phyloP scores from a whole-genome alignment of 495 filamentous ascomycete species.

The Penicillium silybi region DNA sequence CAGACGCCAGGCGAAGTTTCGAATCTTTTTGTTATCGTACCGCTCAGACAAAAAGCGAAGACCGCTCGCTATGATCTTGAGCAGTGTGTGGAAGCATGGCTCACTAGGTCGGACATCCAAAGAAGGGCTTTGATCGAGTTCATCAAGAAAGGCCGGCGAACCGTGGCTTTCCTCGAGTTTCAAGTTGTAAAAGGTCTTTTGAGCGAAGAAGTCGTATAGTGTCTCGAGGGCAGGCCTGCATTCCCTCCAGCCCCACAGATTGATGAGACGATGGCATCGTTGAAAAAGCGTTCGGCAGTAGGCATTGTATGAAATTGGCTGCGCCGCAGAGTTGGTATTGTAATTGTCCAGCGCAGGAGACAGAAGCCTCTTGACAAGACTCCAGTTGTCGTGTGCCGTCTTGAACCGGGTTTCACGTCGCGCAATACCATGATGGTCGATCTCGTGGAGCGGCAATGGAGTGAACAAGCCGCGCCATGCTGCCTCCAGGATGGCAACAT shows the following conservation, averaged over 20 bases:
- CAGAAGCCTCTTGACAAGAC: constrained; percentile 60
- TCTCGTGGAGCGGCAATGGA: constrained; percentile 69
- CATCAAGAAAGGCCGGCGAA: constrained; percentile 75
- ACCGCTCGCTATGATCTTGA: constrained; percentile 75
- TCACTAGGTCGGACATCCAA: constrained; percentile 64
- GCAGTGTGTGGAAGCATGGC: constrained; percentile 86
- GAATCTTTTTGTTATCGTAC: constrained; percentile 67
- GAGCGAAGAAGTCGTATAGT: constrained; percentile 89
- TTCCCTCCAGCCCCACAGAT: constrained; percentile 80
- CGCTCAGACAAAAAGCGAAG: constrained; percentile 56
- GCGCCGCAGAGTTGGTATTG: constrained; percentile 45
- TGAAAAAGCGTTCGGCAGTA: constrained; percentile 73
- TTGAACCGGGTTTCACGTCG: constrained; percentile 53
- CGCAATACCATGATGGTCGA: constrained; percentile 64
- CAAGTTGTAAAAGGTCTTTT: constrained; percentile 66
- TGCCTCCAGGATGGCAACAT: constrained; percentile 59
- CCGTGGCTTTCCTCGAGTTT: constrained; percentile 70
- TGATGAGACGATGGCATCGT: constrained; percentile 75
- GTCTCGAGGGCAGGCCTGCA: constrained; percentile 73
- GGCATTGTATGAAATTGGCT: constrained; percentile 66
- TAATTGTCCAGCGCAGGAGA: constrained; percentile 65
- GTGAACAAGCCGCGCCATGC: constrained; percentile 73
- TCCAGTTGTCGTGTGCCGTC: constrained; percentile 65
- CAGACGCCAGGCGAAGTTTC: constrained; percentile 71
- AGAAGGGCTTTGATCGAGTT: constrained; percentile 59